These are phyloP conservation scores for Kazachstania sp. DNA, from an alignment of 1,139 yeast species.

Conservation along the genomic window DNA sequence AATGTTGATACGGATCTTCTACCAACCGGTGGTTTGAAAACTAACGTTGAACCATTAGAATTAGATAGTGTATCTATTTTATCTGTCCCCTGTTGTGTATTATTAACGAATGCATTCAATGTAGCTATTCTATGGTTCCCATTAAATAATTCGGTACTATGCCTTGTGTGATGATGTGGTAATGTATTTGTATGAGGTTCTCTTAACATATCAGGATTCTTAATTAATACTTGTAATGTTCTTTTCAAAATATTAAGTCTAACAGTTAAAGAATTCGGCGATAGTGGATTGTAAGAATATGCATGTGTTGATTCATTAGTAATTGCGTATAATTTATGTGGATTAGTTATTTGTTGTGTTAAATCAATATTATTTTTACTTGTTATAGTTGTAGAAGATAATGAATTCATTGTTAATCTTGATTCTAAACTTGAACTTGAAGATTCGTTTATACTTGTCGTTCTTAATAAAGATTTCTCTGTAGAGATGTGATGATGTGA, in stretches of 20 bases:
- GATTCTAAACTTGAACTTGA: not conserved
- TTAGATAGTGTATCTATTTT: too few species aligned
- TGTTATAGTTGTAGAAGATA: not conserved
- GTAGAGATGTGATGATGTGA: not conserved
- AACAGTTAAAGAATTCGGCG: constrained; percentile 71
- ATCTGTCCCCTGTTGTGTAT: constrained; percentile 5
- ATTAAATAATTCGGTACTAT: constrained; percentile 24
- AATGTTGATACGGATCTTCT: constrained; percentile 1
- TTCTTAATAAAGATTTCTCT: not conserved
- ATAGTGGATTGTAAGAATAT: constrained; percentile 72
- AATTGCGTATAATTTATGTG: constrained; percentile 39
- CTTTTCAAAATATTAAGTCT: constrained; percentile 66
- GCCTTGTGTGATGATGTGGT: constrained; percentile 7
- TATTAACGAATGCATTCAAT: constrained; percentile 43
- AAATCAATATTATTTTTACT: not conserved
- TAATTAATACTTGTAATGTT: constrained; percentile 50
- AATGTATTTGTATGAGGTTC: constrained; percentile 14
- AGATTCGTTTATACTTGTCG: not conserved
- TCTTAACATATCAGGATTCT: constrained; percentile 6
- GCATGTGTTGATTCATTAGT: constrained; percentile 78
- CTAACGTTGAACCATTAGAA: not conserved
- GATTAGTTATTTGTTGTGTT: constrained; percentile 2
- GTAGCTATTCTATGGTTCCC: constrained; percentile 50
- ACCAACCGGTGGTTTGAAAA: not conserved
- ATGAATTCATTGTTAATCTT: not conserved